These are phyloP conservation scores for Nakazawaea populi DNA, from an alignment of 805 yeast species.

Conservation along the genomic window DNA sequence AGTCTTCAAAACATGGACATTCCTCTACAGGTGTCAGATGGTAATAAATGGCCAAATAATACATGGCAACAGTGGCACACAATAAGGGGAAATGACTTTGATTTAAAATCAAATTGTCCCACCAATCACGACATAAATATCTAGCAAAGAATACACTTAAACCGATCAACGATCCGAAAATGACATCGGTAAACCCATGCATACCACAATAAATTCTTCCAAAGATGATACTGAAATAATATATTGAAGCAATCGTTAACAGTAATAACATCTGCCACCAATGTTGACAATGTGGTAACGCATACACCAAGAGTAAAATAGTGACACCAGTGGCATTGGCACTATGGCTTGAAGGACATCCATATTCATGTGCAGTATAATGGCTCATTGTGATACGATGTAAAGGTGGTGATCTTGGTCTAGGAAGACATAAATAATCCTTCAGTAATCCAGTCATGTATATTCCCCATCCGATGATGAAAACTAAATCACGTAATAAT, in stretches of 20 bases:
- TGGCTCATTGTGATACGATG: slow-evolving; percentile 85
- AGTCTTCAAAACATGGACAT: slow-evolving; percentile 95
- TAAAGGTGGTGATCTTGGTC: slow-evolving; percentile 90
- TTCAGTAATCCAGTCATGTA: slow-evolving; percentile 69
- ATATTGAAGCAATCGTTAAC: slow-evolving; percentile 26
- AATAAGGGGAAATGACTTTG: slow-evolving; percentile 20
- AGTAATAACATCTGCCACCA: slow-evolving; percentile 14
- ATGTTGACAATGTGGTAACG: slow-evolving; percentile 1
- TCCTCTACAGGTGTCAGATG: slow-evolving; percentile 87
- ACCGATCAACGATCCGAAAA: slow-evolving; percentile 65
- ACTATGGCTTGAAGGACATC: slow-evolving; percentile 91
- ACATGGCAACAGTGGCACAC: slow-evolving; percentile 30
- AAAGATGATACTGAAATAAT: slow-evolving; percentile 58
- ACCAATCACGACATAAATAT: slow-evolving; percentile 27
- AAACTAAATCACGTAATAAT: slow-evolving; percentile 53
- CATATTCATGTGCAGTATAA: slow-evolving; percentile 91
- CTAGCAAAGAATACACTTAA: slow-evolving; percentile 43
- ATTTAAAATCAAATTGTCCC: slow-evolving; percentile 40
- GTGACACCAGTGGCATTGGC: slow-evolving; percentile 89
- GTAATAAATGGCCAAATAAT: slow-evolving; percentile 47
- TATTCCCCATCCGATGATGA: slow-evolving; percentile 64
- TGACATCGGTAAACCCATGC: slow-evolving; percentile 87
- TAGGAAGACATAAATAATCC: slow-evolving; percentile 83
- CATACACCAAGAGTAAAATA: slow-evolving; percentile 32
- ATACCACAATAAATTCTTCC: slow-evolving; percentile 95